These are phyloP conservation scores for Trichoderma atroviride DNA, from an alignment of 2,329 filamentous ascomycete genomes.

Conservation along the genomic window DNA sequence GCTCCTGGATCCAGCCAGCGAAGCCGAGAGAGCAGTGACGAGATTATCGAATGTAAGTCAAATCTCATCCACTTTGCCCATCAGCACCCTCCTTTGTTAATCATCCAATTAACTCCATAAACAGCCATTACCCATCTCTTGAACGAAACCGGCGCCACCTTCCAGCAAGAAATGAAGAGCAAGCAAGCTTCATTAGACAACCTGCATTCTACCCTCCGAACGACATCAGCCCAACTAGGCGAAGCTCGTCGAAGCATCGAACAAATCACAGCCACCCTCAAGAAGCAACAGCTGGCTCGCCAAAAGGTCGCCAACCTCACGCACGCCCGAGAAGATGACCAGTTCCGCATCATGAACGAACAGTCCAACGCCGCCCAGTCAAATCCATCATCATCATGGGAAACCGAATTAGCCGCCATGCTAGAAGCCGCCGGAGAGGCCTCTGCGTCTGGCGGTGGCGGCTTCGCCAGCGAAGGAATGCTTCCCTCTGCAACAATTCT, in stretches of 20 bases:
- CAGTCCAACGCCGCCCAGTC: conserved; percentile 45
- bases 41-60: conserved; percentile 75
- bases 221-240: conserved; percentile 75
- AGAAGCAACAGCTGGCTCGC: conserved; percentile 64
- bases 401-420: conserved; percentile 55
- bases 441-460: conserved; percentile 38
- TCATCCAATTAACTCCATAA: background rate
- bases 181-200: conserved; percentile 84
- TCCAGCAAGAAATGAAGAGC: conserved; percentile 76
- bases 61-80: conserved; percentile 39
- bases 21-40: conserved; percentile 73
- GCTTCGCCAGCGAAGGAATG: conserved; percentile 44
- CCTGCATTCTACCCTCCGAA: conserved; percentile 78
- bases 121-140: conserved; percentile 81
- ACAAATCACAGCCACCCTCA: conserved; percentile 66
- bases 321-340: conserved; percentile 71
- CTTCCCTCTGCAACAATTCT: conserved; percentile 65
- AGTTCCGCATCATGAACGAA: conserved; percentile 51
- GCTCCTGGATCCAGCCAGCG: conserved; percentile 52
- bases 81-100: background rate
- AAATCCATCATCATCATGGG: conserved; percentile 55
- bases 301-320: conserved; percentile 79
- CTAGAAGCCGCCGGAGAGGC: conserved; percentile 49
- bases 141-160: conserved; percentile 74
- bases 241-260: conserved; percentile 77